phyloP scores from a whole-genome alignment of 2,329 filamentous ascomycete genomes.

The Colletotrichum chlorophyti region DNA sequence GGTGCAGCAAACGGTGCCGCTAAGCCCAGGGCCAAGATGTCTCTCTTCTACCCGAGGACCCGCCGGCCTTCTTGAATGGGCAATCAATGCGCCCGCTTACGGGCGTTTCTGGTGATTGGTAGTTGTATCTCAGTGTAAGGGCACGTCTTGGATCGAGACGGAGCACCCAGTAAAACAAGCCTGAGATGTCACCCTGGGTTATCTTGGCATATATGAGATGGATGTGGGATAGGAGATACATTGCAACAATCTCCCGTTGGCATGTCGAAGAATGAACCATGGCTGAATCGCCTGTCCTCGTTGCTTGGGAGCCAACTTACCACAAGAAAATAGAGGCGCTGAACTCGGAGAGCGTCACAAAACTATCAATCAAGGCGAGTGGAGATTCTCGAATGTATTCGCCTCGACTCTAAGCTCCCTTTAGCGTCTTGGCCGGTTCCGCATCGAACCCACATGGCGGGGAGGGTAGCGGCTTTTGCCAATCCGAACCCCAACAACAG shows the following conservation, averaged over 20 bases:
- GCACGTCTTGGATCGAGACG: not conserved
- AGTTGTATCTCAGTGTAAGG: not conserved
- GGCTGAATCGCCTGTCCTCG: too few relatives aligned
- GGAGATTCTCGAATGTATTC: not conserved
- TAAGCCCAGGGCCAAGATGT: conserved; percentile 17
- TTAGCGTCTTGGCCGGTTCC: conserved; percentile 23
- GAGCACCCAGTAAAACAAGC: not conserved
- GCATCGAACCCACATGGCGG: not conserved
- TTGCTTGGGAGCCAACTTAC: too few relatives aligned
- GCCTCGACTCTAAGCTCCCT: conserved; percentile 11
- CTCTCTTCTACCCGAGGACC: conserved; percentile 14
- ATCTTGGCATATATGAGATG: not conserved
- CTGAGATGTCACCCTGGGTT: not conserved
- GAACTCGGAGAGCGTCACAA: not conserved
- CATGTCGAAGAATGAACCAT: too few relatives aligned
- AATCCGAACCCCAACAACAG: too few relatives aligned
- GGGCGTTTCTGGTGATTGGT: not conserved
- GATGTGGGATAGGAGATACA: too few relatives aligned
- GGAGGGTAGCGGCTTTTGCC: too few relatives aligned
- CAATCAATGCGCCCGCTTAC: conserved; percentile 13
- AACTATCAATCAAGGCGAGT: not conserved
- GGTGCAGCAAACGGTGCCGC: conserved; percentile 13
- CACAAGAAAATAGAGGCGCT: too few relatives aligned
- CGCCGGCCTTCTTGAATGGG: conserved; percentile 12
- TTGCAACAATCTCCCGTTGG: too few relatives aligned